Evolutionary conservation across 495 filamentous ascomycete genomes (phyloP).

Genomic region (Aspergillus indologenus): DNA sequence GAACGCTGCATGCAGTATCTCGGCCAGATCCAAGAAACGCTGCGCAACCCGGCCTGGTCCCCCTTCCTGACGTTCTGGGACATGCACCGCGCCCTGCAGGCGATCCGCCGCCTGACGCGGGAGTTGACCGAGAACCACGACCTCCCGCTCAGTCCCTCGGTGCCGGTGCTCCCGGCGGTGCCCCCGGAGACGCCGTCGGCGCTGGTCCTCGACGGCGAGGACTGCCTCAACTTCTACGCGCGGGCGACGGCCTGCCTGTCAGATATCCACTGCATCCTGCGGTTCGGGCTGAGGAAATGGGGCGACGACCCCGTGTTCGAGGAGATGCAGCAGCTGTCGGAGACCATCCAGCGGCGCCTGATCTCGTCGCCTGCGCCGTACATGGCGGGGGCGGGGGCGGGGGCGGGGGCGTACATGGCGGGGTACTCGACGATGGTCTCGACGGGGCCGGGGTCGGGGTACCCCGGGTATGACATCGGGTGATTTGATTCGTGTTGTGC

Average conservation of each 20-base stretch:
- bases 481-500: conserved; percentile 1
- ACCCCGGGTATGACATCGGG: conserved; percentile 12
- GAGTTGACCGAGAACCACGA: conserved; percentile 35
- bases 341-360: conserved; percentile 11
- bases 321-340: conserved; percentile 29
- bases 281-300: conserved; percentile 37
- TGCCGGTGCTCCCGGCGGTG: conserved; percentile 32
- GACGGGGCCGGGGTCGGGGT: conserved; percentile 12
- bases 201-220: conserved; percentile 34
- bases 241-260: conserved; percentile 36
- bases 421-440: conserved; percentile 12
- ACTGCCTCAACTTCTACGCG: conserved; percentile 35
- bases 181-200: conserved; percentile 36
- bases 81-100: conserved; percentile 39
- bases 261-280: conserved; percentile 33
- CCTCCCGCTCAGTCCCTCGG: conserved; percentile 30
- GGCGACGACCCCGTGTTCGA: conserved; percentile 27
- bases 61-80: conserved; percentile 39
- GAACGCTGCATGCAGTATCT: conserved; percentile 74
- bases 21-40: conserved; percentile 38
- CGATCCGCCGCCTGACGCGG: conserved; percentile 31
- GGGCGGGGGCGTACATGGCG: conserved; percentile 12
- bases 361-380: conserved; percentile 17
- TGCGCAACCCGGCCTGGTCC: conserved; percentile 31
- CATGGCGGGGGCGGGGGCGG: conserved; percentile 9